Base-by-base conservation (phyloP, 2,329 filamentous ascomycete genomes). In the Colletotrichum brevisporum region DNA sequence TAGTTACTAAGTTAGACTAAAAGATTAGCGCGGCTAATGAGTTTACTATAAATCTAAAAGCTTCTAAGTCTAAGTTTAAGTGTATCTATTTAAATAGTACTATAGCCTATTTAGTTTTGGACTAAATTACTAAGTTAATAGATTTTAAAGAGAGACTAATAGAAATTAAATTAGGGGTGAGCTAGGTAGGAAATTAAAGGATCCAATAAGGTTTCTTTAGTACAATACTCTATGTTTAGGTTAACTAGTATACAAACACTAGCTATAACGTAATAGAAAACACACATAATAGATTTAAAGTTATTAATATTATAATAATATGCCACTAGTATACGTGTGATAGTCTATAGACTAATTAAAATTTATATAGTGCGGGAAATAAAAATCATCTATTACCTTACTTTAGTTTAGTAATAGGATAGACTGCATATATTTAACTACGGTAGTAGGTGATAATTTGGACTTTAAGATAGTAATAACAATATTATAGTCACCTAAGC, bases 31-130 rank as follows among this genome's bases (percentile, higher is more conserved):
- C 51, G 24, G 51, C 15, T 6, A 53, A 16, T 53, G 24, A 21
- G 51, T 53, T 31, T 31, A 21, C 31, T 21, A 6, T 53, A 8
- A 31, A 31, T 31, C 51, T 53, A 21, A 21, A 53, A 53, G 51
- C 51, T 53, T 31, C 12, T 21, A 53, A 36, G 24, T 53, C 24
- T 53, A 21, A 53, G 26, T 53, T 53, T 9, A 21, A 53, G 51
- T 27, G 24, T 31, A 24, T 53, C 13, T 53, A 21, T 21, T 21
- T 53, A 21, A 21, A 31, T n/a, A 31, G 51, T 53, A 53, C 51
- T 53, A 53, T 53, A 31, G 51, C 21, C 13, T n/a, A 51, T 6
- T 51, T n/a, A 51, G 48, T 24, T n/a, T 51, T n/a, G 21, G n/a
- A 51, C 5, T n/a, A 51, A n/a, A 18, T 51, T 51, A n/a, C 48